Evolutionary conservation across 1,284 basidiomycete genomes (phyloP).

Genomic region (Ganoderma boninense): DNA sequence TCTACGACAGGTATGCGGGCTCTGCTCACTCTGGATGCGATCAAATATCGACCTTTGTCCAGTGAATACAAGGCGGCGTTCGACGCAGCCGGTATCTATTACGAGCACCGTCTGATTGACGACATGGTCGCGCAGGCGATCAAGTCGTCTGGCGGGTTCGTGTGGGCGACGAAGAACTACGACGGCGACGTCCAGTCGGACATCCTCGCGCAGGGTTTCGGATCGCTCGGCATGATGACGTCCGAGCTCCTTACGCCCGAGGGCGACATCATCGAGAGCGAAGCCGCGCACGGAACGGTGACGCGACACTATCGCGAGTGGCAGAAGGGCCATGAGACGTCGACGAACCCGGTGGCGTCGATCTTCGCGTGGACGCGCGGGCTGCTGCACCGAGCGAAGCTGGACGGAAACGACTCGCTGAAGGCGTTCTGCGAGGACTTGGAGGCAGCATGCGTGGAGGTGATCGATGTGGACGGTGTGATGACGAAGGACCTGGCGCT

Average conservation of each 20-base stretch:
- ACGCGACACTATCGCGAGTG: constrained; percentile 97
- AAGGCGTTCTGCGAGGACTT: constrained; percentile 82
- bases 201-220: constrained; percentile 95
- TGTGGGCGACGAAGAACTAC: constrained; percentile 99
- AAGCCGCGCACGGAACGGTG: constrained; percentile 95
- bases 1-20: constrained; percentile 73
- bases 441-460: constrained; percentile 90
- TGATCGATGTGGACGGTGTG: constrained; percentile 88
- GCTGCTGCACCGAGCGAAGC: constrained; percentile 91
- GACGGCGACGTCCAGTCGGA: constrained; percentile 95
- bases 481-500: constrained; percentile 99
- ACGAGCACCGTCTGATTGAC: constrained; percentile 94
- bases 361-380: constrained; percentile 99
- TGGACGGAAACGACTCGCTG: constrained; percentile 87
- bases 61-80: constrained; percentile 84
- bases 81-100: constrained; percentile 88
- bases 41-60: not conserved
- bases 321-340: constrained; percentile 96
- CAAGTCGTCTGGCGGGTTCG: constrained; percentile 96
- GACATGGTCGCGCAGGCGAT: constrained; percentile 98
- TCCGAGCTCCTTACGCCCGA: constrained; percentile 97
- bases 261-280: constrained; percentile 89
- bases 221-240: constrained; percentile 97
- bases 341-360: constrained; percentile 97
- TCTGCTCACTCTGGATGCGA: not conserved